Percentiles rank a stretch among this genome's conserved stretches.
phyloP scores from a whole-genome alignment of 305 asterid species.

The Ilex paraguariensis region DNA sequence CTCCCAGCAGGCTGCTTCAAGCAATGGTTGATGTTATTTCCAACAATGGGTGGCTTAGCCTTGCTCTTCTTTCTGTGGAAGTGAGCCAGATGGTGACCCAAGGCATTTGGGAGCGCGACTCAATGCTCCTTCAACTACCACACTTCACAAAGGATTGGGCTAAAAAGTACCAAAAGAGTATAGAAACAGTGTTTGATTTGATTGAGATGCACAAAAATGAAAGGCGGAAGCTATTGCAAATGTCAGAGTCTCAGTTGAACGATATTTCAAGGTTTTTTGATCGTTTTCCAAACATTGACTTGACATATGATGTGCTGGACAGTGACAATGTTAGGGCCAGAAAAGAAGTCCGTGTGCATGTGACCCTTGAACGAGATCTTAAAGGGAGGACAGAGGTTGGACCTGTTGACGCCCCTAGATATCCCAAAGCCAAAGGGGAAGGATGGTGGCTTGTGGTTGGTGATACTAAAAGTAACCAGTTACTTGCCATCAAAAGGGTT shows the following conservation, averaged over 20 bases:
- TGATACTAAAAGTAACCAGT: constrained; percentile 69
- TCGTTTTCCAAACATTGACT: constrained; percentile 71
- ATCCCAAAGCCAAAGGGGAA: constrained; percentile 76
- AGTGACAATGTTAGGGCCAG: constrained; percentile 46
- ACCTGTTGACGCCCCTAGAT: constrained; percentile 79
- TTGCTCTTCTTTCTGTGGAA: constrained; percentile 91
- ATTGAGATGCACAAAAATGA: constrained; percentile 87
- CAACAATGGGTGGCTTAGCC: constrained; percentile 79
- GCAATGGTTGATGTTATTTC: constrained; percentile 97
- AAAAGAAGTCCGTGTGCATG: constrained; percentile 50
- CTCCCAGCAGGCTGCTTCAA: constrained; percentile 75
- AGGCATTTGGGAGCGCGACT: constrained; percentile 90
- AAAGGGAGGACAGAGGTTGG: constrained; percentile 81
- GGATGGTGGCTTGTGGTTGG: constrained; percentile 99
- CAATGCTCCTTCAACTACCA: constrained; percentile 88
- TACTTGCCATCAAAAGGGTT: constrained; percentile 81
- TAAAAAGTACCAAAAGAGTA: constrained; percentile 62
- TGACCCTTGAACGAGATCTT: constrained; percentile 69
- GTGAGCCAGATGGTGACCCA: constrained; percentile 90
- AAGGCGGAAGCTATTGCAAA: constrained; percentile 80
- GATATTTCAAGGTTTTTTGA: constrained; percentile 80
- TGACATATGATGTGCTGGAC: constrained; percentile 54
- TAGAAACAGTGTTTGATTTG: constrained; percentile 74
- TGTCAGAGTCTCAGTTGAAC: constrained; percentile 67
- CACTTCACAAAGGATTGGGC: constrained; percentile 84